Base-by-base conservation (phyloP, 176 grass and related monocot species). In the Aegilops tauschii region DNA sequence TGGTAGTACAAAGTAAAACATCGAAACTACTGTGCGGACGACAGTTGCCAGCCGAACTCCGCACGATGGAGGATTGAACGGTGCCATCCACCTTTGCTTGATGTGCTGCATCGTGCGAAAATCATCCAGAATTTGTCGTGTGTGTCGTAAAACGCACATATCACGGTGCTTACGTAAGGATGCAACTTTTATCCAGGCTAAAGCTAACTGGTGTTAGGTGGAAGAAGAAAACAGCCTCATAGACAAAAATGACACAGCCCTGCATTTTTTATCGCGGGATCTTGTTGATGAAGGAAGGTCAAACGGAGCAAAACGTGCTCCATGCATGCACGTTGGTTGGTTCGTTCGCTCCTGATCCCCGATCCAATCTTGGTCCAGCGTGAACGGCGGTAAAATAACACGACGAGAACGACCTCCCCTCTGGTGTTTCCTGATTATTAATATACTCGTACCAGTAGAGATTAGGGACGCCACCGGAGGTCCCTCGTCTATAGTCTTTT, bases 291-390 rank as follows among this genome's bases (percentile, higher is more conserved):
- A 59, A 59, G 54, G 54, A 59, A 30, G 65, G 65, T 82, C 80
- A 82, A 70, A 82, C 47, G 31, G 45, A 70, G 80, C 64, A 37
- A 69, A 21, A n/a, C 20, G 7, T 69, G 30, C 42, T 56, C 65
- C 47, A 56, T 82, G 42, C 45, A 82, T 82, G 80, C 80, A 71
- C 47, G 47, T 76, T 54, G 27, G 25, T 14, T 45, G 40, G 23
- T 30, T 20, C 28, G 5, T 5, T 52, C 28, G 28, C 4, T 20
- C 3, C 73, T 10, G 11, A 27, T 9, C 63, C 16, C 39, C 9
- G 39, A 49, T 67, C 79, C 16, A 12, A 29, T 54, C 44, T 69
- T 76, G 73, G 8, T 52, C 65, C 80, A 82, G 44, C 45, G 23
- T 29, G 25, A 6, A 27, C 18, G 10, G 44, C 29, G 2, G 8